phyloP scores from a whole-genome alignment of 495 filamentous ascomycete species.

The Penicillium tannophilum region DNA sequence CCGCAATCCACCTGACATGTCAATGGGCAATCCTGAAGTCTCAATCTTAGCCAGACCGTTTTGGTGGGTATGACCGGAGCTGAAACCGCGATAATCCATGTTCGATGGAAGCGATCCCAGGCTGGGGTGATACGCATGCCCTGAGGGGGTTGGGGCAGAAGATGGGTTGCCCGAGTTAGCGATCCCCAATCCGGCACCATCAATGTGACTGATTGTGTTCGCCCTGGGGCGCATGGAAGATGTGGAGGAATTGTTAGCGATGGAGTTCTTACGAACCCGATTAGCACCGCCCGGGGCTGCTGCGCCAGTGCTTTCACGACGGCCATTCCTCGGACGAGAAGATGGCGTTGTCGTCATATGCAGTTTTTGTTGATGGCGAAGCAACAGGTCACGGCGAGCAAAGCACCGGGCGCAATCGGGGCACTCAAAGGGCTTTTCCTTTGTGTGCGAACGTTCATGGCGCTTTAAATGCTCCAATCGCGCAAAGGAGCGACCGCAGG shows the following conservation, averaged over 20 bases:
- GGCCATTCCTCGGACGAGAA: constrained; percentile 78
- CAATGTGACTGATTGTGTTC: constrained; percentile 96
- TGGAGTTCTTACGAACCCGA: constrained; percentile 89
- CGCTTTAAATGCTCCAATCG: constrained; percentile 96
- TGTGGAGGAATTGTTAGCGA: constrained; percentile 64
- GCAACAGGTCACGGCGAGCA: constrained; percentile 85
- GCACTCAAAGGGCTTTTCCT: constrained; percentile 99
- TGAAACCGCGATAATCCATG: constrained; percentile 72
- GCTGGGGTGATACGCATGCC: constrained; percentile 66
- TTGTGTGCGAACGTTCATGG: constrained; percentile 97
- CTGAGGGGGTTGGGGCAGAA: constrained; percentile 47
- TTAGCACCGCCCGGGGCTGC: constrained; percentile 68
- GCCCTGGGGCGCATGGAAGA: constrained; percentile 82
- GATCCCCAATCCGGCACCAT: constrained; percentile 72
- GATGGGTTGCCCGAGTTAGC: constrained; percentile 62
- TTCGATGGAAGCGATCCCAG: constrained; percentile 63
- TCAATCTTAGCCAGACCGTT: constrained; percentile 82
- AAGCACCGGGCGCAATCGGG: constrained; percentile 96
- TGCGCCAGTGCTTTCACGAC: constrained; percentile 78
- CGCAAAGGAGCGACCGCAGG: constrained; percentile 91
- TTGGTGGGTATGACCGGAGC: constrained; percentile 55
- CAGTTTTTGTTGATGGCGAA: constrained; percentile 97
- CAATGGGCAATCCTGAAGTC: constrained; percentile 68
- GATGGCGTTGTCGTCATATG: constrained; percentile 95
- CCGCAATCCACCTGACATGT: constrained; percentile 65